Percentiles rank a stretch among this genome's conserved stretches.
These are phyloP conservation scores for Stentor roeselii DNA, from an alignment of 73 alveolate species.

Conservation along the genomic window DNA sequence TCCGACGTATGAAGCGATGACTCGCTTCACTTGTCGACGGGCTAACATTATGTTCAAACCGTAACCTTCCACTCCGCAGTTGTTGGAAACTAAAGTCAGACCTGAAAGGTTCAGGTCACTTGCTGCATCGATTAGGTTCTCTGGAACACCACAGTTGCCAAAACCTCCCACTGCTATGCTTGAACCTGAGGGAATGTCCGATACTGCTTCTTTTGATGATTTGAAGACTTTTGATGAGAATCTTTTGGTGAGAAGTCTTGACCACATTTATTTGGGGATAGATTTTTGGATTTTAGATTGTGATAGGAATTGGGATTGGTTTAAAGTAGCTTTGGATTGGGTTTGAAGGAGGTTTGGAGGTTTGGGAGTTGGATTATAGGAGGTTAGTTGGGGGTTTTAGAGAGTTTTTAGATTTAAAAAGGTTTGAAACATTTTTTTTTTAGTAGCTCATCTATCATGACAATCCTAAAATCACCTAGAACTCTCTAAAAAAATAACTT, in stretches of 20 bases:
- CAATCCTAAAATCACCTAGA: no score
- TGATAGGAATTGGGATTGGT: no score
- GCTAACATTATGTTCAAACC: constrained; percentile 36
- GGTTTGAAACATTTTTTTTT: no score
- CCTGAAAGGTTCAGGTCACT: constrained; percentile 43
- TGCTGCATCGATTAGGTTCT: constrained; percentile 62
- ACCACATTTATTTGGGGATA: no score
- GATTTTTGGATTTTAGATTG: no score
- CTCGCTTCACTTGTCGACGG: constrained; percentile 3
- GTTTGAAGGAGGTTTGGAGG: no score
- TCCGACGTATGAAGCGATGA: constrained; percentile 35
- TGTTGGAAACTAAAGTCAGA: constrained; percentile 73
- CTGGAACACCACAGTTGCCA: constrained; percentile 89
- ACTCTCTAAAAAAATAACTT: no score
- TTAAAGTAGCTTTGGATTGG: no score
- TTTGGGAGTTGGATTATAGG: no score
- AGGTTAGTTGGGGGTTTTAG: no score
- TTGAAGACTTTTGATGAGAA: background rate
- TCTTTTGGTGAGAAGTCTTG: background rate
- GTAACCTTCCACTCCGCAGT: constrained; percentile 52
- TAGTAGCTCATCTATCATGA: no score
- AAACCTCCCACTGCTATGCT: constrained; percentile 78
- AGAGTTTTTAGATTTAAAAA: no score
- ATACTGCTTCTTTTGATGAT: constrained; percentile 30
- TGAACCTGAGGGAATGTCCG: constrained; percentile 63